These are phyloP conservation scores for Periconia macrospinosa DNA, from an alignment of 2,329 filamentous ascomycete genomes.

Conservation along the genomic window DNA sequence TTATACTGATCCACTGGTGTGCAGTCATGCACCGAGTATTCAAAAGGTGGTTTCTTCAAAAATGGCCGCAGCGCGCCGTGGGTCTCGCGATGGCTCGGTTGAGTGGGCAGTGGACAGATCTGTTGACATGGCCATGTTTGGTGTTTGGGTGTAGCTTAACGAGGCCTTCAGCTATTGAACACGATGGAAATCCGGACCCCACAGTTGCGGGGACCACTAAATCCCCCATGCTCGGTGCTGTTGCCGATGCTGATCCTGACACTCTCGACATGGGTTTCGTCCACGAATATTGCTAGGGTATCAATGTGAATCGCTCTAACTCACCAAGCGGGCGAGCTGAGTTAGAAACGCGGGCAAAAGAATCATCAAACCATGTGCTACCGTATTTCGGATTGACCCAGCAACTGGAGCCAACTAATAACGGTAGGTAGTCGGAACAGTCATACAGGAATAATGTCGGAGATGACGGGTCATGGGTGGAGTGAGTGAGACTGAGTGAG, in stretches of 20 bases:
- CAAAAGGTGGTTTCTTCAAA: constrained; percentile 2
- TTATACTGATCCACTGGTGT: constrained; percentile 5
- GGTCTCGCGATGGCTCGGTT: not conserved
- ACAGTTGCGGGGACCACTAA: not conserved
- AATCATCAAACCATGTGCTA: too few species aligned
- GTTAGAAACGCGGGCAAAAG: not conserved
- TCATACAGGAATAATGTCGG: too few species aligned
- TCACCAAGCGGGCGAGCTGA: not conserved
- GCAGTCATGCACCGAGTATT: not conserved
- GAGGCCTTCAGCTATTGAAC: not conserved
- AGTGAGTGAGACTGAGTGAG: not conserved
- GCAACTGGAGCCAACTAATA: too few species aligned
- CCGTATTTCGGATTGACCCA: too few species aligned
- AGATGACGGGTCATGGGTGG: too few species aligned
- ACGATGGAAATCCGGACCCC: not conserved
- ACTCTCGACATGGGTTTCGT: not conserved
- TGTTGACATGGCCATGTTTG: not conserved
- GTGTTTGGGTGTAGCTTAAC: not conserved
- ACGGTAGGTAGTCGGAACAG: too few species aligned
- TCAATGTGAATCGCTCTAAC: too few species aligned
- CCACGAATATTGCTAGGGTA: not conserved
- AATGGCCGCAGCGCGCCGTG: constrained; percentile 1
- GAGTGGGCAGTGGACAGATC: not conserved
- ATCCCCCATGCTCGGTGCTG: not conserved
- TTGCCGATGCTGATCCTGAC: not conserved